Percentiles rank a stretch among this genome's conserved stretches.
These are phyloP conservation scores for Claviceps maximensis DNA, from an alignment of 2,329 filamentous ascomycete species.

Conservation along the genomic window DNA sequence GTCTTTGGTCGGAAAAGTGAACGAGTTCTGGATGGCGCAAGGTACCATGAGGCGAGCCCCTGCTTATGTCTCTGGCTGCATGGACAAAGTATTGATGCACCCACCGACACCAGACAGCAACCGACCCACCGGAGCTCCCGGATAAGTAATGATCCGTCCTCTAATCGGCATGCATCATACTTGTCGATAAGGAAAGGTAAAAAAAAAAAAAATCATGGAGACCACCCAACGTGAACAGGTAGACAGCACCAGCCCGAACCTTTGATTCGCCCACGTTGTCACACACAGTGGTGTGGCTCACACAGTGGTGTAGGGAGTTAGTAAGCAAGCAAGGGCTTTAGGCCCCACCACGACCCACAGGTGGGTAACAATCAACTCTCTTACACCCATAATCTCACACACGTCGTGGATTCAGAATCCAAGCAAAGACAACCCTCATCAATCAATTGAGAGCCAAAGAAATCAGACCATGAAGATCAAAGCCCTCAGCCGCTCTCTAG, in stretches of 20 bases:
- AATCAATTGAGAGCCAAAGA: background rate
- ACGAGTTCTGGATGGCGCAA: background rate
- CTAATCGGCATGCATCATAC: constrained; percentile 16
- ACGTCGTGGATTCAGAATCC: too few species aligned
- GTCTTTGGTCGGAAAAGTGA: background rate
- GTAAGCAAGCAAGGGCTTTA: too few species aligned
- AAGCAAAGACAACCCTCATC: too few species aligned
- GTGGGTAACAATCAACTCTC: too few species aligned
- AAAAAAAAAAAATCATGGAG: constrained; percentile 12
- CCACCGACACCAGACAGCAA: too few species aligned
- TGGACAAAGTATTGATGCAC: background rate
- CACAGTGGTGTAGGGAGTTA: too few species aligned
- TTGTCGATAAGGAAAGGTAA: constrained; percentile 14
- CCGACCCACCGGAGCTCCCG: constrained; percentile 4
- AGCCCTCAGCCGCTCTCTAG: constrained; percentile 52
- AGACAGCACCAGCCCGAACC: background rate
- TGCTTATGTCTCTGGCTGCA: background rate
- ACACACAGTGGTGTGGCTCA: too few species aligned
- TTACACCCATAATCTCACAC: too few species aligned
- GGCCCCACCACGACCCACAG: too few species aligned
- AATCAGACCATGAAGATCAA: constrained; percentile 42
- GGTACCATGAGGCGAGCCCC: background rate
- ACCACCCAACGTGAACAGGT: background rate
- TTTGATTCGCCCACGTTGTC: background rate
- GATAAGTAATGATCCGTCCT: constrained; percentile 18